Conservation (phyloP, 441 rosid species). For the Populus trichocarpa region DNA sequence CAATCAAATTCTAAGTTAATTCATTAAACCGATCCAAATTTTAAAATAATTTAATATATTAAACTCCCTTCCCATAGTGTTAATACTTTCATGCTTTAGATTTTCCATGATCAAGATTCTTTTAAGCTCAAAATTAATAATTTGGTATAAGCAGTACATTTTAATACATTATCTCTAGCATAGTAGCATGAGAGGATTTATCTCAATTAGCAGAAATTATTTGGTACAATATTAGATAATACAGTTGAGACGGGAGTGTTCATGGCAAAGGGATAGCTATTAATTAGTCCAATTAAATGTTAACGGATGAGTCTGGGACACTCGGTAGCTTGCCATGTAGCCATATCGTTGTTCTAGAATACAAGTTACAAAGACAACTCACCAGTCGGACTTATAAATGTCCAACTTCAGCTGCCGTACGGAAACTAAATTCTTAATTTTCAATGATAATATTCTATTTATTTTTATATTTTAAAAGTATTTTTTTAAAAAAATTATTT, state of each 20-base stretch:
- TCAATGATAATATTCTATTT: no score
- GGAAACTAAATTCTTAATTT: background rate
- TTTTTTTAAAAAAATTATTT: no score
- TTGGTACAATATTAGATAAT: background rate
- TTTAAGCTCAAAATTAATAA: no score
- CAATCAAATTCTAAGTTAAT: no score
- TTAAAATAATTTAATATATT: no score
- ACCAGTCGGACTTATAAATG: background rate
- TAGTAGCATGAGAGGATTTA: no score
- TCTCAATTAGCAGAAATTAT: background rate
- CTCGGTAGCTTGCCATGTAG: background rate
- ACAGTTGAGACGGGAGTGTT: background rate
- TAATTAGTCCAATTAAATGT: background rate
- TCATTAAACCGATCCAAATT: fast-evolving
- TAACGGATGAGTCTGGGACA: background rate
- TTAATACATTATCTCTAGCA: no score
- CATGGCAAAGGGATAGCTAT: background rate
- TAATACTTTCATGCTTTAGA: background rate
- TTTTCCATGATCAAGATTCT: background rate
- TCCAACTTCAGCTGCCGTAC: background rate
- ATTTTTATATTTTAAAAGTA: no score
- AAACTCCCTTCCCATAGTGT: no score
- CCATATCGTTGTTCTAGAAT: background rate
- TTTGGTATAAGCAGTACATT: background rate
- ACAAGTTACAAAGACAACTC: background rate